Base-by-base conservation (phyloP, 306 rosid species). In the Cyclanthera cordifolia region DNA sequence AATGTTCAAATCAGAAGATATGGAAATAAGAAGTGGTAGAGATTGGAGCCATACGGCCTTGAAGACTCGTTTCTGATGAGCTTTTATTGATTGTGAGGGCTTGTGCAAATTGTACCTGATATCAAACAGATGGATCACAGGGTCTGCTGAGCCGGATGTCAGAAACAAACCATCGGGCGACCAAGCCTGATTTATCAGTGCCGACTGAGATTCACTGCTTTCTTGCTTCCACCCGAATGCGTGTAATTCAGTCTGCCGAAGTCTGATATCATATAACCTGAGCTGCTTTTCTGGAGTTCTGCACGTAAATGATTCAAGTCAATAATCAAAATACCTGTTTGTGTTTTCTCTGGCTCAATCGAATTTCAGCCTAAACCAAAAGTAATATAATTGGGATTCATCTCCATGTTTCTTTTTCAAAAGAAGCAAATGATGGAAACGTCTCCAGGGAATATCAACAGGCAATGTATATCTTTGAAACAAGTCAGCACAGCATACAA, bases 171-270 rank as follows among this genome's bases (percentile, higher is more conserved):
- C 99, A 71, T 94, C 99, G 25, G 97, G 97, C 67, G 99, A 94
- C 99, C 99, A 94, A 45, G 96, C 84, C 72, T 94, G 99, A 73
- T 90, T 94, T 78, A 94, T 88, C 68, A 94, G 76, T 55, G 99
- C 99, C 6, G 99, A 94, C 77, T 90, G 99, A 65, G 97, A 94
- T 9, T 94, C 99, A 54, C 97, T 94, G 80, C 91, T 90, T 63
- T 90, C 94, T 81, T 94, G 99, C 85, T 88, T 90, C 99, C 99
- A 94, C 52, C 99, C 99, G 70, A 94, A 90, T 19, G 80, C 88
- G 78, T 94, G 99, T 56, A 94, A 75, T 81, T 94, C 97, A 46
- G 88, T 82, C 72, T 79, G 87, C 77, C 94, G 81, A 71, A 90
- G 77, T 80, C 99, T 74, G 65, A 90, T 85, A 77, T 94, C 99